Evolutionary conservation across 345 rosid species (phyloP), one percentile per base, ranked within the genome.

Genomic region (Turnera subulata): DNA sequence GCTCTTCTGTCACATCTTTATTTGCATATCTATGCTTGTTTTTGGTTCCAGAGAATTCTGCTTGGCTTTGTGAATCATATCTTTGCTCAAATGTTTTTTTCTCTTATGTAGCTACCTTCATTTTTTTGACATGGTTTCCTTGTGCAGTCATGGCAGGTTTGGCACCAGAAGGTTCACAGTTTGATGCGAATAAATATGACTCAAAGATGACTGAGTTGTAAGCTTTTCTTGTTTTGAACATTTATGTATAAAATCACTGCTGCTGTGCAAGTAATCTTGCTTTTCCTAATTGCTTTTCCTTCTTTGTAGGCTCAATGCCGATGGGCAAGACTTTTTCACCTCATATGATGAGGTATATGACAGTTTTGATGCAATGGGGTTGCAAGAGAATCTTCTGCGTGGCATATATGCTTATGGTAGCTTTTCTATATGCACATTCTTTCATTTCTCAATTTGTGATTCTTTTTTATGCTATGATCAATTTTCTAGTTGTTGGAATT

Each of bases 401-500:
- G 98, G 98, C 29, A 91, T 88, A 51, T 91, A 86, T 70, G 98
- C 95, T 19, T 91, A 91, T 67, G 98, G 96, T 91, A 73, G 2
- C 80, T 74, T 56, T 17, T 17, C 24, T 64, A 55, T 23, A 16
- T 39, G 9, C 40, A 0, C 15, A 2, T 21, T 37, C 21, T 6
- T 29, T n/a, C n/a, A n/a, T n/a, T n/a, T n/a, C n/a, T n/a, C n/a
- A n/a, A n/a, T n/a, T n/a, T n/a, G n/a, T n/a, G n/a, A 0, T 25
- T 50, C 11, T 50, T 6, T 25, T 26, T 25, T 25, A 22, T 22
- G 22, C 20, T 12, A 3, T 12, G n/a, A 15, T 29, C 21, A 37
- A 7, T 1, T 1, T 0, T 37, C 40, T 37, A 7, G 13, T 1
- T 37, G 1, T 37, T 13, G 11, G 13, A 9, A 9, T 37, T 37